A percentile compares a stretch with the other conserved stretches of the same genome.
phyloP scores from a whole-genome alignment of 1,284 basidiomycete species.

The Tausonia pullulans region DNA sequence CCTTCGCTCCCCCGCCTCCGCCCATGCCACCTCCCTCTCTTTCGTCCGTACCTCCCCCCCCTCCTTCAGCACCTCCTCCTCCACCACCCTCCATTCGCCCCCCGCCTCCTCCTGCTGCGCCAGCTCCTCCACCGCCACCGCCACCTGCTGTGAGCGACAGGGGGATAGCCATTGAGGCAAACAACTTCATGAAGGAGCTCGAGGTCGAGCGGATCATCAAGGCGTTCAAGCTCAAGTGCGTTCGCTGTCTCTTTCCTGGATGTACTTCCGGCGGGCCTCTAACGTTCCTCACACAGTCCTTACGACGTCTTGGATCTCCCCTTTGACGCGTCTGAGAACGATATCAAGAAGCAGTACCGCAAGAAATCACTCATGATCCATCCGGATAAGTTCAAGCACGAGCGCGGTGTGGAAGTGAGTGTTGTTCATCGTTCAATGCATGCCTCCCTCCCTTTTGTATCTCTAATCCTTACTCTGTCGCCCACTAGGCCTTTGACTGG shows the following conservation, averaged over 20 bases:
- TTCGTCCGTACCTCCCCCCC: neutral
- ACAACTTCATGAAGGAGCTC: slow-evolving; percentile 22
- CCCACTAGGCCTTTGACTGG: slow-evolving; percentile 42
- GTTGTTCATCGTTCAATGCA: neutral
- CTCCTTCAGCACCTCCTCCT: neutral
- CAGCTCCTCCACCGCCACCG: too few relatives aligned
- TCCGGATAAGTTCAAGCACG: slow-evolving; percentile 47
- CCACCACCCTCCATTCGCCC: neutral
- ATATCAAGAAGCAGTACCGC: slow-evolving; percentile 43
- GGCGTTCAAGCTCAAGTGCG: slow-evolving; percentile 44
- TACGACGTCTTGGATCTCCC: slow-evolving; percentile 45
- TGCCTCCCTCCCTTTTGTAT: neutral
- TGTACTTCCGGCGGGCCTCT: neutral
- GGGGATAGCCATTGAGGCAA: slow-evolving; percentile 21
- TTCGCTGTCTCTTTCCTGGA: neutral
- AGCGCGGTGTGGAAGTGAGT: slow-evolving; percentile 38
- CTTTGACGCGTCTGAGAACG: slow-evolving; percentile 37
- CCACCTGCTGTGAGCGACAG: slow-evolving; percentile 9
- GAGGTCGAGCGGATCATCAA: slow-evolving; percentile 39
- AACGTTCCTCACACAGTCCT: slow-evolving; percentile 27
- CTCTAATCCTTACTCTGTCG: neutral
- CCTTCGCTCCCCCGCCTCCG: too few relatives aligned
- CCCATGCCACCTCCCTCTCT: too few relatives aligned
- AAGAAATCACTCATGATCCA: slow-evolving; percentile 46
- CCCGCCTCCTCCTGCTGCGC: too few relatives aligned